Base-by-base conservation (phyloP, 495 filamentous ascomycete genomes). In the Hyaloscypha variabilis region DNA sequence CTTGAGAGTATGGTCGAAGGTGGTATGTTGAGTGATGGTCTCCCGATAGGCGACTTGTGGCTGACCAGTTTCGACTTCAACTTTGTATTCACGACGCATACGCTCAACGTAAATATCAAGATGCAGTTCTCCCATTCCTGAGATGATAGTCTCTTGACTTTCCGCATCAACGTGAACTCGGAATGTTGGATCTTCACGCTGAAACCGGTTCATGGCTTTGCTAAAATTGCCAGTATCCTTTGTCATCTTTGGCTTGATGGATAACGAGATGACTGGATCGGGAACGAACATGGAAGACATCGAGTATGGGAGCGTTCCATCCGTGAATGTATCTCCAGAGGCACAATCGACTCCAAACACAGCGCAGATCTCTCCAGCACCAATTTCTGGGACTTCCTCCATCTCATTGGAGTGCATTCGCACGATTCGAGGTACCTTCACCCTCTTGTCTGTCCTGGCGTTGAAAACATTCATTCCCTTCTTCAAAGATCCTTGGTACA, bases 351-450 rank as follows among this genome's bases (percentile, higher is more conserved):
- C 89, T 74, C 96, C 96, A 74, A 99, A 99, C 62, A 99, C 94
- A 58, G 96, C 96, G 73, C 96, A 98, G 62, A 99, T 98, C 74
- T 99, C 96, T 72, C 96, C 96, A 46, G 96, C 93, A 51, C 92
- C 91, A 57, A 99, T 90, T 74, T 97, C 94, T 54, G 74, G 79
- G 17, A 96, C 91, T 68, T 99, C 96, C 77, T 98, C 96, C 96
- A 99, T 95, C 74, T 99, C 96, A 74, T 98, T 97, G 34, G 93
- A 97, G 82, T 99, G 96, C 96, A 99, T 99, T 53, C 96, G 91
- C 55, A 99, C 96, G 72, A 99, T 99, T 71, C 94, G 90, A 24
- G 96, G 96, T 64, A 98, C 88, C 77, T 96, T 95, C 74, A 99
- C 89, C 79, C 95, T 98, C 84, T 98, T 97, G 75, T 92, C 88